Evolutionary conservation across 495 filamentous ascomycete species (phyloP), one percentile per base, ranked within the genome.

Genomic region (Pyrenula massariospora): DNA sequence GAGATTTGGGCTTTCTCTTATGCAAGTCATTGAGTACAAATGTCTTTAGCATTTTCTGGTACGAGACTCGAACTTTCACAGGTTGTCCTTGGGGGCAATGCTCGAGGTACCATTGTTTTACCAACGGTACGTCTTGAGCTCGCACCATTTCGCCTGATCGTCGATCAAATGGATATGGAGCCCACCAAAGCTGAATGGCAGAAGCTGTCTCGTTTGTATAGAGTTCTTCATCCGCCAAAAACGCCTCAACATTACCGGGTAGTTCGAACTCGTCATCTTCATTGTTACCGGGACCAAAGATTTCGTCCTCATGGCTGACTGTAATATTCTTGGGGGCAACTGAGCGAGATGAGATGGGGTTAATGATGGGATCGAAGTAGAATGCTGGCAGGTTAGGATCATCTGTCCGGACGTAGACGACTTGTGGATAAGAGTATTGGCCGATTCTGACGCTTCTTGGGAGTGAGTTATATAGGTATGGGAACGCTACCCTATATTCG

Each of bases 101-200:
- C 70, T 97, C 91, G 24, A 97, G 75, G 65, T 99, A 99, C 89
- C 90, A 97, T 66, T 97, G 94, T 70, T 99, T 99, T 49, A 99
- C 88, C 20, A 99, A 75, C 8, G 94, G 89, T 21, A 99, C 93
- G 70, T 99, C 94, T 69, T 99, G 88, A 22, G 94, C 93, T 48
- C 94, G 84, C 19, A 96, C 89, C 88, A 94, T 99, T 60, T 84
- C 84, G n/a, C 94, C 94, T n/a, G 91, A 96, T 36, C 94, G 82
- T 62, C 90, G 85, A 68, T 99, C 85, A 68, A 99, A 99, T 1
- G 94, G 94, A 64, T 87, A 94, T 25, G 94, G 94, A 51, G 94
- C 94, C 94, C 94, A 99, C 92, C 94, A 96, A 15, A 99, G 77
- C 42, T 88, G 81, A 65, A 97, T 95, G 21, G 94, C 94, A 21